phyloP scores from a whole-genome alignment of 345 rosid genomes.

The Orychophragmus violaceus region DNA sequence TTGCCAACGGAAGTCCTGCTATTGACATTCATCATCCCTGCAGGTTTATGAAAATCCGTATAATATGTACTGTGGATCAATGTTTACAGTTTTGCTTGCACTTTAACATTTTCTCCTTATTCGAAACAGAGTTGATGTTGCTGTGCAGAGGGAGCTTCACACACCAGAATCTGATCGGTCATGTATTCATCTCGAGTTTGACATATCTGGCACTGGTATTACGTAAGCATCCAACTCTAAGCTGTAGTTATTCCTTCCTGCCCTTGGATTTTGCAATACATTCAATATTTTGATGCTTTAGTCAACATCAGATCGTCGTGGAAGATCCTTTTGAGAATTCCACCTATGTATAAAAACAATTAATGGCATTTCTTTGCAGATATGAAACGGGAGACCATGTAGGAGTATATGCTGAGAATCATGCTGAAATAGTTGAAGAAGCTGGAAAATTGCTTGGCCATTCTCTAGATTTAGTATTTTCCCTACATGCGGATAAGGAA shows the following conservation, averaged over 20 bases:
- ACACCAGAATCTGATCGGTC: constrained; percentile 84
- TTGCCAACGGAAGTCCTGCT: constrained; percentile 55
- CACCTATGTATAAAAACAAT: neutral
- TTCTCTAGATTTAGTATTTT: constrained; percentile 60
- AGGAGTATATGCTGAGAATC: constrained; percentile 74
- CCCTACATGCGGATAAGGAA: constrained; percentile 67
- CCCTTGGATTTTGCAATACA: neutral
- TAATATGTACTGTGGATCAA: neutral
- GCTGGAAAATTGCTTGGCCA: constrained; percentile 62
- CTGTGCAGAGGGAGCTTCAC: constrained; percentile 79
- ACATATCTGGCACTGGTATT: constrained; percentile 62
- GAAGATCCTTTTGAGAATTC: neutral
- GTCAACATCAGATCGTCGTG: neutral
- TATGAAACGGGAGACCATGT: constrained; percentile 97
- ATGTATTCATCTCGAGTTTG: constrained; percentile 93
- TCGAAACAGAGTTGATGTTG: constrained; percentile 65
- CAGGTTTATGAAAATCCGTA: constrained; percentile 43
- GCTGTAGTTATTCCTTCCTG: neutral
- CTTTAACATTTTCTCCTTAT: constrained; percentile 19
- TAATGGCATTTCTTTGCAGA: constrained; percentile 33
- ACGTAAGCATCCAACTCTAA: constrained; percentile 40
- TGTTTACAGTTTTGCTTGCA: constrained; percentile 3
- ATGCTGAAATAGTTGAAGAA: constrained; percentile 67
- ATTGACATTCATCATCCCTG: constrained; percentile 85
- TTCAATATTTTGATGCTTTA: neutral